phyloP scores from a whole-genome alignment of 805 yeast genomes.

The Hanseniaspora vineae region DNA sequence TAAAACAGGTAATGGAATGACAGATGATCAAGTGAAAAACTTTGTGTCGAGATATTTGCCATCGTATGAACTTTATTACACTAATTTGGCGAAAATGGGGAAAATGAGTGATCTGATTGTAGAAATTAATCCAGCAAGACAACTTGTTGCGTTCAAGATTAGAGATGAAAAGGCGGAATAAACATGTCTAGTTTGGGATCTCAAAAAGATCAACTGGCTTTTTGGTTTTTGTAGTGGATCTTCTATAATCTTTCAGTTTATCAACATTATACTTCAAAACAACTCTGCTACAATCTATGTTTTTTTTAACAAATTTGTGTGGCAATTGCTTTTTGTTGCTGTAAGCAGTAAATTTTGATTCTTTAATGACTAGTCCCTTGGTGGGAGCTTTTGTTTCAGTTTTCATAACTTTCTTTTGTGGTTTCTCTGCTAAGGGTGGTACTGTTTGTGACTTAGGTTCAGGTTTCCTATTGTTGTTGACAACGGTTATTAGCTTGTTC shows the following conservation, averaged over 20 bases:
- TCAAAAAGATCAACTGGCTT: too few species aligned
- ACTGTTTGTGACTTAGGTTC: not conserved
- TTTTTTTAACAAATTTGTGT: too few species aligned
- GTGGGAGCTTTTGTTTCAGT: too few species aligned
- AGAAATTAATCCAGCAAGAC: slow-evolving; percentile 17
- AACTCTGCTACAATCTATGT: too few species aligned
- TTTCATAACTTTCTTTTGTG: not conserved
- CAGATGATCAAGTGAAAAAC: slow-evolving; percentile 47
- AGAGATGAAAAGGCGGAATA: not conserved
- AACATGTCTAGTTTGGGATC: not conserved
- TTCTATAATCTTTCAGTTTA: too few species aligned
- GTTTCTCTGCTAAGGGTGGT: not conserved
- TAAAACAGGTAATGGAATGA: slow-evolving; percentile 62
- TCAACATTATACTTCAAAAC: too few species aligned
- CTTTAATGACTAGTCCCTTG: too few species aligned
- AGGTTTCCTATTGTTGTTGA: not conserved
- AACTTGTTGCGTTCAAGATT: slow-evolving; percentile 3
- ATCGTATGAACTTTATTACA: slow-evolving; percentile 58
- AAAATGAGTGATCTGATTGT: slow-evolving; percentile 17
- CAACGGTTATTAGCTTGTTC: not conserved
- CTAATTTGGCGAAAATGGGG: slow-evolving; percentile 25
- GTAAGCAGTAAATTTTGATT: too few species aligned
- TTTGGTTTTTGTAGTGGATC: too few species aligned
- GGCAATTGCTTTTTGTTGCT: too few species aligned
- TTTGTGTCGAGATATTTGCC: slow-evolving; percentile 87